A percentile compares a stretch with the other conserved stretches of the same genome.
Evolutionary conservation across 768 basidiomycete genomes (phyloP).

Genomic region (Roridomyces roridus): DNA sequence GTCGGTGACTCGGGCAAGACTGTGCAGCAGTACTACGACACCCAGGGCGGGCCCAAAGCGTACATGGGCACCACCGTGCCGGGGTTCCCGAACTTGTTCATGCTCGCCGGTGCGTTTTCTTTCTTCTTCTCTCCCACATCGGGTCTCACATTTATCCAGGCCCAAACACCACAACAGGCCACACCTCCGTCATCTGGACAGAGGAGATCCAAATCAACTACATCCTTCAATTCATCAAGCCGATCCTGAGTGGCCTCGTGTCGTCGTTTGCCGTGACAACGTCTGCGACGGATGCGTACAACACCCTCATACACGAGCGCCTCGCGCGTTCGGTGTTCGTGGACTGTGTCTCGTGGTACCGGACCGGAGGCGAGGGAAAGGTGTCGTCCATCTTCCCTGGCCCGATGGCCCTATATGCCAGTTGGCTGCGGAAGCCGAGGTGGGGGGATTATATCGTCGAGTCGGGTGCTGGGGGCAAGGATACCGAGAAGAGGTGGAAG

Average conservation of each 20-base stretch:
- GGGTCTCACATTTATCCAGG: no score
- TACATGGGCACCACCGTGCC: conserved; percentile 50
- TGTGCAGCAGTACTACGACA: conserved; percentile 46
- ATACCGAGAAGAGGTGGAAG: no score
- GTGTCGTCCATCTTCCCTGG: conserved; percentile 24
- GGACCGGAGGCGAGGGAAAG: conserved; percentile 41
- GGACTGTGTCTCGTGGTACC: conserved; percentile 62
- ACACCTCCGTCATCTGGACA: conserved; percentile 62
- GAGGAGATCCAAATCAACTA: conserved; percentile 61
- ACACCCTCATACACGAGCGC: conserved; percentile 55
- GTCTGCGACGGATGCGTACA: conserved; percentile 55
- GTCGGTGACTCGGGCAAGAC: no score
- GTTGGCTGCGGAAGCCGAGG: conserved; percentile 10
- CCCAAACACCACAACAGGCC: conserved; percentile 64
- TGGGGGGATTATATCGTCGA: no score
- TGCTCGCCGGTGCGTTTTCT: conserved; percentile 46
- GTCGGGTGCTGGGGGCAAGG: background rate
- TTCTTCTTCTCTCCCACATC: no score
- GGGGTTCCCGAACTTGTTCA: conserved; percentile 53
- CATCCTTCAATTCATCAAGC: conserved; percentile 56
- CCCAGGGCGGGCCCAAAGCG: conserved; percentile 47
- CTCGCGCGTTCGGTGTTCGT: conserved; percentile 57
- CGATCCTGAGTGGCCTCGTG: conserved; percentile 54
- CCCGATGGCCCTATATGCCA: conserved; percentile 7
- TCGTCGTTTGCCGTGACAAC: conserved; percentile 56